These are phyloP conservation scores for Trichoderma brevicompactum DNA, from an alignment of 2,329 filamentous ascomycete genomes.

Conservation along the genomic window DNA sequence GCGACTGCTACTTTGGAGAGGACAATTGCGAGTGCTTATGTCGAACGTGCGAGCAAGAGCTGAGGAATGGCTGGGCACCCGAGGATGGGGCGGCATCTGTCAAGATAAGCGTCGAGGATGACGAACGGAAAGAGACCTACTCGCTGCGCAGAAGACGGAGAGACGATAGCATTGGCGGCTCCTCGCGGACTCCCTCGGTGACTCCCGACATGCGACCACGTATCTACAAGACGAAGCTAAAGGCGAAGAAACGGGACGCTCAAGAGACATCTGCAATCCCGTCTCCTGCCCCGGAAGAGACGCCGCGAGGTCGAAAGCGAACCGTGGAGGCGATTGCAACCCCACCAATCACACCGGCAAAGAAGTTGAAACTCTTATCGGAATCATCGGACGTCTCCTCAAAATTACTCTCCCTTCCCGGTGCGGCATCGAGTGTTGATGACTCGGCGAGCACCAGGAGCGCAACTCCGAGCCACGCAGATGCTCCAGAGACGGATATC, in stretches of 20 bases:
- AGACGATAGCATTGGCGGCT: slow-evolving; percentile 54
- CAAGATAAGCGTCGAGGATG: slow-evolving; percentile 59
- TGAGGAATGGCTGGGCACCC: slow-evolving; percentile 81
- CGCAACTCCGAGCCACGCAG: slow-evolving; percentile 37
- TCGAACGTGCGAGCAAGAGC: slow-evolving; percentile 75
- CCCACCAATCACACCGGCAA: slow-evolving; percentile 60
- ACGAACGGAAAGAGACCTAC: slow-evolving; percentile 52
- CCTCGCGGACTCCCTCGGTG: slow-evolving; percentile 62
- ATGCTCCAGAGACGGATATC: slow-evolving; percentile 47
- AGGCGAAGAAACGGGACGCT: slow-evolving; percentile 41
- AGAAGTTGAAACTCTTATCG: slow-evolving; percentile 48
- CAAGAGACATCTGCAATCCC: slow-evolving; percentile 42
- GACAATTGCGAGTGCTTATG: slow-evolving; percentile 96
- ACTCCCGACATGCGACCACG: slow-evolving; percentile 60
- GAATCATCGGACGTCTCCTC: slow-evolving; percentile 31
- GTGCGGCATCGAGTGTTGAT: slow-evolving; percentile 40
- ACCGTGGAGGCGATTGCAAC: slow-evolving; percentile 53
- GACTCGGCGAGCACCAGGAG: slow-evolving; percentile 43
- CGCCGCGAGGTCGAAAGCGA: slow-evolving; percentile 44
- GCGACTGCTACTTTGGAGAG: slow-evolving; percentile 93
- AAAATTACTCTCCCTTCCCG: slow-evolving; percentile 33
- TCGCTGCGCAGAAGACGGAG: slow-evolving; percentile 59
- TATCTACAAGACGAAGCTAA: slow-evolving; percentile 48
- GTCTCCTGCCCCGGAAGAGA: slow-evolving; percentile 38
- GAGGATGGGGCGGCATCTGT: slow-evolving; percentile 52